These are phyloP conservation scores for Annona squamosa DNA, from an alignment of 164 flowering plant species.

Conservation along the genomic window DNA sequence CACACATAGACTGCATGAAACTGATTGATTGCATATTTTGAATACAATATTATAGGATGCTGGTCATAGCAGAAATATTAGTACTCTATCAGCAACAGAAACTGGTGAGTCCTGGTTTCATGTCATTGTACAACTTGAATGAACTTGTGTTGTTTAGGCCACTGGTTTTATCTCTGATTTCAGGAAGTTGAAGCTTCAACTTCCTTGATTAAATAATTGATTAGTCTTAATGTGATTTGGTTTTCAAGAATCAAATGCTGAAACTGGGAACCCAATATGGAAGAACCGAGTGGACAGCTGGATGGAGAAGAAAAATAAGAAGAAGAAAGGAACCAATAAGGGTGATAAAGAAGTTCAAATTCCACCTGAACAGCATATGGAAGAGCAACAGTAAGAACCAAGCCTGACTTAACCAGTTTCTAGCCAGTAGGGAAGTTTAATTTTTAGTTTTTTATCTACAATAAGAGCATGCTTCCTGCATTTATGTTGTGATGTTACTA, in stretches of 20 bases:
- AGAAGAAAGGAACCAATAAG: constrained; percentile 38
- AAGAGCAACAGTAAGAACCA: constrained; percentile 51
- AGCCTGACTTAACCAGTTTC: background rate
- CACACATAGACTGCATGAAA: background rate
- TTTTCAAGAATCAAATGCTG: constrained; percentile 59
- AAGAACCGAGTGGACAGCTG: constrained; percentile 94
- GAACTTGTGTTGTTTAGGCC: background rate
- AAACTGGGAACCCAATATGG: constrained; percentile 88
- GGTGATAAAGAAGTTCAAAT: constrained; percentile 36
- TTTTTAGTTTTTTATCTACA: background rate
- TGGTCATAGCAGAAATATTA: constrained; percentile 69
- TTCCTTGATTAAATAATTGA: background rate
- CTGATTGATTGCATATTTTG: background rate
- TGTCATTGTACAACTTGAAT: background rate
- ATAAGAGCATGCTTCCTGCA: background rate
- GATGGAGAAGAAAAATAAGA: constrained; percentile 77
- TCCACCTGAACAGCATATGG: constrained; percentile 82
- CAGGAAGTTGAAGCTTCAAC: background rate
- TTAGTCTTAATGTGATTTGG: constrained; percentile 3
- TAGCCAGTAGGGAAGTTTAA: too few relatives aligned
- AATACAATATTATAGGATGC: constrained; percentile 45
- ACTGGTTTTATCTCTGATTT: background rate
- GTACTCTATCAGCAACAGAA: constrained; percentile 73
- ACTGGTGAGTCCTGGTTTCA: constrained; percentile 46
- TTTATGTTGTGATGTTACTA: background rate